Base-by-base conservation (phyloP, 2,329 filamentous ascomycete species). In the Coniella vitis region DNA sequence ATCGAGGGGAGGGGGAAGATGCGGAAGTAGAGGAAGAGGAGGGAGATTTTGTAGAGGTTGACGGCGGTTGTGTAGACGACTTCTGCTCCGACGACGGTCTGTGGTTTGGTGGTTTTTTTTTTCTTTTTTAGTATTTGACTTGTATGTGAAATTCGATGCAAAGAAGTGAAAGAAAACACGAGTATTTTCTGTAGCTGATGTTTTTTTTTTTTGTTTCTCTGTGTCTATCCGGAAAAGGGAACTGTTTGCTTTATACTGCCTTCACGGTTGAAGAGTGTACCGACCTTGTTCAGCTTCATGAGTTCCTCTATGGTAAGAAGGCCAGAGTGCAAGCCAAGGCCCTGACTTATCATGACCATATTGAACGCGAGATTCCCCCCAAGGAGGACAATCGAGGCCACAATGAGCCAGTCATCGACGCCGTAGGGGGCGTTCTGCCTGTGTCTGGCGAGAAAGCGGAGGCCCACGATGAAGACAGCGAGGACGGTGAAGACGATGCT, bases 401-500 rank as follows among this genome's bases (percentile, higher is more conserved):
- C 4, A 19, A 40, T 41, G 10, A 49, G 20, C 47, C 47, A 49
- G 47, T 49, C 47, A n/a, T 49, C 47, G 12, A 40, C 20, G 38
- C 47, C 43, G 16, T 43, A 49, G 2, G 41, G 29, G 2, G 47
- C 41, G 16, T 45, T 49, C 16, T 43, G 38, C 34, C 40, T 49
- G 20, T 29, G 31, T 9, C 47, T 36, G 4, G 47, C 38, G 17
- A 45, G 3, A 13, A 45, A 49, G 8, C 47, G 41, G 3, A 49
- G 31, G 4, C 29, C 41, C 20, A 49, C 47, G 8, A 49, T 36
- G 1, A 37, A 16, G 10, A 38, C 16, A 2, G 47, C 47, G 10
- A 49, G 32, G 0, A 53, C 43, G 1, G 63, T 54, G 10, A 61
- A 56, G 36, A 65, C 55, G 22, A 57, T 41, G n/a, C 61, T 65